Conservation (phyloP, 2,329 filamentous ascomycete genomes). For the Orbilia oligospora region DNA sequence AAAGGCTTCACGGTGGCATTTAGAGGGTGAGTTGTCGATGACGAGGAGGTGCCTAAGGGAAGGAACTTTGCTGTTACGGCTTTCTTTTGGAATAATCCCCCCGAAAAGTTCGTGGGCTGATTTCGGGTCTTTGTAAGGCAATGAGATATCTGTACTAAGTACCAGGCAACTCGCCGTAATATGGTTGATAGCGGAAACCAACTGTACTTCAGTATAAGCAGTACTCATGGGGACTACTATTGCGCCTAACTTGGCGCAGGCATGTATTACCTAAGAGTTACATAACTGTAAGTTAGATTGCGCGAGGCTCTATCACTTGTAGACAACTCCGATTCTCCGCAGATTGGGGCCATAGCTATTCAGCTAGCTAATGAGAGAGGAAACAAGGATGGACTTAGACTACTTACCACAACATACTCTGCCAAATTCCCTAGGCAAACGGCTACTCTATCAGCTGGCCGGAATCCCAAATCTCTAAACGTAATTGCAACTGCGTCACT, state of each 20-base stretch:
- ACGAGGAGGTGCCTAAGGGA: constrained; percentile 80
- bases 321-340: too few species aligned
- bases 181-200: constrained; percentile 82
- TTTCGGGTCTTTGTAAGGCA: constrained; percentile 76
- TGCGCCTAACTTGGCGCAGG: constrained; percentile 90
- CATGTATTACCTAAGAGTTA: constrained; percentile 69
- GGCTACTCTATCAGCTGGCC: constrained; percentile 85
- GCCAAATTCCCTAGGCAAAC: constrained; percentile 88
- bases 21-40: constrained; percentile 80
- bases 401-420: constrained; percentile 83
- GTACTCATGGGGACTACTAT: constrained; percentile 89
- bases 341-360: too few species aligned
- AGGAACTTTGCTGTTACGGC: constrained; percentile 68
- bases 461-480: constrained; percentile 78
- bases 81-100: constrained; percentile 62
- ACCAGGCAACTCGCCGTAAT: constrained; percentile 81
- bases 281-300: background rate
- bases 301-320: too few species aligned
- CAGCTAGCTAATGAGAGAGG: too few species aligned
- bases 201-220: constrained; percentile 85
- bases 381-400: too few species aligned
- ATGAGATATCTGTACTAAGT: constrained; percentile 86
- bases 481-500: constrained; percentile 83
- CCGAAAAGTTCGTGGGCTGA: constrained; percentile 67
- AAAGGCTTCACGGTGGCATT: constrained; percentile 69